These are phyloP conservation scores for Pisolithus tinctorius DNA, from an alignment of 768 basidiomycete genomes.

Conservation along the genomic window DNA sequence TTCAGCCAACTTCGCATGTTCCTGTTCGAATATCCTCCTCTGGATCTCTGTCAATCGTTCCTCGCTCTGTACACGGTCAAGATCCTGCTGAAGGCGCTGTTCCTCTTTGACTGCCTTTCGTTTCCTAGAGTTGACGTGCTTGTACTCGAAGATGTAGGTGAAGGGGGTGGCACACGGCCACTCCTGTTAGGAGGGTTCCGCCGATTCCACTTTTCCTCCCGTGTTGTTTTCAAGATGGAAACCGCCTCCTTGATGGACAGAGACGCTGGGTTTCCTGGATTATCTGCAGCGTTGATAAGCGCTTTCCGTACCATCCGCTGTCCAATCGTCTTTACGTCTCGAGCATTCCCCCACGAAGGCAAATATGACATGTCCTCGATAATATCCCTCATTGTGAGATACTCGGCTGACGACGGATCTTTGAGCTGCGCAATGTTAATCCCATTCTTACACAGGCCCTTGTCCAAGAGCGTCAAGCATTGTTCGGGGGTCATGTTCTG, in stretches of 20 bases:
- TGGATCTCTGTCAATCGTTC: constrained; percentile 5
- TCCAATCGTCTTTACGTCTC: constrained; percentile 51
- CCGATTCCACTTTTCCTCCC: constrained; percentile 19
- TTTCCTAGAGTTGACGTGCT: constrained; percentile 11
- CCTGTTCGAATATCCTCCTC: constrained; percentile 12
- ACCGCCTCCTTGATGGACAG: constrained; percentile 27
- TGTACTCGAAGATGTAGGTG: constrained; percentile 11
- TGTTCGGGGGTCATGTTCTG: constrained; percentile 40
- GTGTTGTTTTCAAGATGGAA: constrained; percentile 16
- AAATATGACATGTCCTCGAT: constrained; percentile 38
- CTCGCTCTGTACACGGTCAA: constrained; percentile 11
- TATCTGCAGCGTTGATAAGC: constrained; percentile 20
- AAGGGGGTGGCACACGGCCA: constrained; percentile 17
- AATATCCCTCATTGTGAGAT: constrained; percentile 30
- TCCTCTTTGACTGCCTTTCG: constrained; percentile 14
- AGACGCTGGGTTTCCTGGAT: constrained; percentile 10
- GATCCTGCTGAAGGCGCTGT: constrained; percentile 11
- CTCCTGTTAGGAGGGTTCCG: constrained; percentile 16
- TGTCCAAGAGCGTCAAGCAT: constrained; percentile 44
- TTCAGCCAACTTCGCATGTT: neutral
- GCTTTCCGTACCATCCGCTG: constrained; percentile 41
- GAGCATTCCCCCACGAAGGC: constrained; percentile 63
- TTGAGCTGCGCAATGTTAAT: constrained; percentile 34
- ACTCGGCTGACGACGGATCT: constrained; percentile 22
- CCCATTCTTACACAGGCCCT: constrained; percentile 39